phyloP scores from a whole-genome alignment of 768 basidiomycete genomes.

The Rhodotorula graminis region DNA sequence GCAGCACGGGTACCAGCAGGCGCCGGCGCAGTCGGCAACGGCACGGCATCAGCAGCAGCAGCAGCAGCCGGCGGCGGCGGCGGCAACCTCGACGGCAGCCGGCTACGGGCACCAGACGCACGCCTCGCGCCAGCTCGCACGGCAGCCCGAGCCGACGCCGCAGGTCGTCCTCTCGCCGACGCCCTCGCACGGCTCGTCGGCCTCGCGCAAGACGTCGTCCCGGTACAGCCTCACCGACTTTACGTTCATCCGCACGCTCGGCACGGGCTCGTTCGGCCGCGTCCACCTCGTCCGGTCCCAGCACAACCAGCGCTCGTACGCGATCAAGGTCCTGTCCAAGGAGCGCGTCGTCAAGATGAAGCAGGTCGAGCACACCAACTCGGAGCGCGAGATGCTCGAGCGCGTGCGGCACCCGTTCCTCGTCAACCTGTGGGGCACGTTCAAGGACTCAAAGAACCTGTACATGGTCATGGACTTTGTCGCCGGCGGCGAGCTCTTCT shows the following conservation, averaged over 20 bases:
- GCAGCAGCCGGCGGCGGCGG: background rate
- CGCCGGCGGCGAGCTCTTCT: conserved; percentile 92
- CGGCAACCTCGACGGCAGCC: background rate
- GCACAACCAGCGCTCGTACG: conserved; percentile 57
- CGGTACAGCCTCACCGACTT: conserved; percentile 43
- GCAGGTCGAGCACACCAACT: conserved; percentile 97
- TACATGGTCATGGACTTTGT: conserved; percentile 77
- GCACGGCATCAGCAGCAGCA: conserved; percentile 5
- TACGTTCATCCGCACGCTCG: conserved; percentile 48
- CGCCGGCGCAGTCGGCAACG: background rate
- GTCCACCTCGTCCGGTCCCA: conserved; percentile 75
- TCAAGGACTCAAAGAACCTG: conserved; percentile 91
- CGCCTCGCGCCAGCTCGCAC: conserved; percentile 10
- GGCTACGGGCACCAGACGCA: conserved; percentile 7
- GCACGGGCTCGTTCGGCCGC: conserved; percentile 92
- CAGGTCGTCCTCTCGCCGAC: conserved; percentile 37
- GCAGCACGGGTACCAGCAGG: background rate
- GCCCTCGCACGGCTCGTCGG: conserved; percentile 33
- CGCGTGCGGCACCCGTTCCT: conserved; percentile 92
- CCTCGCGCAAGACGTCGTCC: conserved; percentile 41
- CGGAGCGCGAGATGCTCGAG: conserved; percentile 81
- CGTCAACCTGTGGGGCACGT: conserved; percentile 87
- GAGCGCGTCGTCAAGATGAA: conserved; percentile 59
- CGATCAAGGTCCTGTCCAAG: conserved; percentile 60
- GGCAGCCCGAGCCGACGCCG: conserved; percentile 16